Base-by-base conservation (phyloP, 1,284 basidiomycete genomes). In the Ceratobasidium papillatum region DNA sequence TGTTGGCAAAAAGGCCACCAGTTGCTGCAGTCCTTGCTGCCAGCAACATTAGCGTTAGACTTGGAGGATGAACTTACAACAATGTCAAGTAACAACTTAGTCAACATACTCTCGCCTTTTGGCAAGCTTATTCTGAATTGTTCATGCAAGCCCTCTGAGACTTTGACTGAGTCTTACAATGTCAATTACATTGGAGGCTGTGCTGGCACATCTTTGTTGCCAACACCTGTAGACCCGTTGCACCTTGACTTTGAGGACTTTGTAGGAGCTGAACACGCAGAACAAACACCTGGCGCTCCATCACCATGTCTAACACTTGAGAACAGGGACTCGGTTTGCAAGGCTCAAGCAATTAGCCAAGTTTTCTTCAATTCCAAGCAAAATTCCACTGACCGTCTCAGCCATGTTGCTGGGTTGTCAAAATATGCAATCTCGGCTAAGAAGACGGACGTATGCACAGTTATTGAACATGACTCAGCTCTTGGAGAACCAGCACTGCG, bases 1-100 rank as follows among this genome's bases (percentile, higher is more conserved):
- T 78, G 77, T 0, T 83, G 81, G 82, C 80, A 79, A 19, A 76
- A 74, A 1, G 81, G 82, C 14, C 41, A 36, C 0, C 45, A 63
- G 2, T 17, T n/a, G 8, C 25, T 32, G 3, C 25, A 22, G 14
- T 19, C 14, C 45, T 27, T 63, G 1, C n/a, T 63, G 25, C 38
- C 41, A 3, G 25, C 3, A 1, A 14, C 36, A 7, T 25, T 30
- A 11, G 9, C 52, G 27, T 56, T n/a, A 9, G 8, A 11, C 3
- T 47, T 63, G 11, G 17, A 43, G 5, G 25, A 19, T 14, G n/a
- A 17, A 5, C 17, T 47, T 9, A 1, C 9, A 5, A 12, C 25
- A 3, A n/a, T 63, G 5, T 4, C 25, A 25, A 12, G 19, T 25
- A 17, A 25, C 3, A 9, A 7, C 14, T n/a, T n/a, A 14, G 5